These are phyloP conservation scores for Ophiostoma himal-ulmi DNA, from an alignment of 2,329 filamentous ascomycete genomes.

Conservation along the genomic window DNA sequence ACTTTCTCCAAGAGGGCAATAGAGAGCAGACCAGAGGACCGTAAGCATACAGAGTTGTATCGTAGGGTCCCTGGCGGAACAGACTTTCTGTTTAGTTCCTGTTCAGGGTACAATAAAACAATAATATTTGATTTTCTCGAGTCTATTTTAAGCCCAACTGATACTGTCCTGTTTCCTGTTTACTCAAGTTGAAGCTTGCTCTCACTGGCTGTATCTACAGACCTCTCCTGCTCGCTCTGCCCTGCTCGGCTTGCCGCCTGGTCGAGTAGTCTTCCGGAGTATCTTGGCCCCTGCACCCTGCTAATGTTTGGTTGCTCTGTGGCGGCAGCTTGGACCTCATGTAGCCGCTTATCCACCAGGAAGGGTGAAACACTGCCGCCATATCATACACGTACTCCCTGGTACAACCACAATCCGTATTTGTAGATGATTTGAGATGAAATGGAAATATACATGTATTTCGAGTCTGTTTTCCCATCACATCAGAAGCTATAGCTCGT, in stretches of 20 bases:
- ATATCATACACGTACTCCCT: slow-evolving; percentile 14
- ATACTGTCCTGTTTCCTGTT: neutral
- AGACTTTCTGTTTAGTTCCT: too few species aligned
- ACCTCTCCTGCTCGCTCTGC: neutral
- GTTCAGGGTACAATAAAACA: too few species aligned
- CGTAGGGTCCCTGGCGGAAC: too few species aligned
- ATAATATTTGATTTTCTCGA: too few species aligned
- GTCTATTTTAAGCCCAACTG: neutral
- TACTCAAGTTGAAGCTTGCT: neutral
- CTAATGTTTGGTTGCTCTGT: neutral
- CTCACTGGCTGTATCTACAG: neutral
- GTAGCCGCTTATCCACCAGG: slow-evolving; percentile 21
- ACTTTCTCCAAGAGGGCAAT: neutral
- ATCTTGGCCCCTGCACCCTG: neutral
- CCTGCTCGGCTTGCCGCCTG: neutral
- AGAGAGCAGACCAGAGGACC: neutral
- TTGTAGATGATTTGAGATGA: neutral
- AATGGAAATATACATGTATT: neutral
- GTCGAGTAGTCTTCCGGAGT: neutral
- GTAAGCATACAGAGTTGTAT: too few species aligned
- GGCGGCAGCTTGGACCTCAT: slow-evolving; percentile 21
- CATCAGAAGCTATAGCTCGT: neutral
- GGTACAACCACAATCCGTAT: neutral
- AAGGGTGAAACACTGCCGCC: slow-evolving; percentile 22
- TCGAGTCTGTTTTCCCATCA: neutral